A percentile compares a stretch with the other conserved stretches of the same genome.
phyloP scores from a whole-genome alignment of 805 yeast genomes.

The Candida maesae region DNA sequence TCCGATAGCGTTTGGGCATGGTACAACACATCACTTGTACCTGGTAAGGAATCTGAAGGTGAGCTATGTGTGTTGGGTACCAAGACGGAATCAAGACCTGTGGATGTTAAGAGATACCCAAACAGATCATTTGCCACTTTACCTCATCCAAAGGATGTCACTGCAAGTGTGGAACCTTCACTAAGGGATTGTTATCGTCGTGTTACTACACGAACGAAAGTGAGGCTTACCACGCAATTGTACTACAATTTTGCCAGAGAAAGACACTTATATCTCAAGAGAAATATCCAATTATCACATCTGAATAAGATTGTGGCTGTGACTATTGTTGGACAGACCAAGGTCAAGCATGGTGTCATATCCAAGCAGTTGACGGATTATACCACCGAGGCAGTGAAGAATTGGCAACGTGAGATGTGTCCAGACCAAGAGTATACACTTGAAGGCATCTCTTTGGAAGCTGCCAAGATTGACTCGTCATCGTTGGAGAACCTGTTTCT shows the following conservation, averaged over 20 bases:
- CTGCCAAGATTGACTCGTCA: slow-evolving; percentile 28
- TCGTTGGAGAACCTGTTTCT: slow-evolving; percentile 41
- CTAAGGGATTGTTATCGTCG: slow-evolving; percentile 26
- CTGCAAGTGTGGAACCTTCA: slow-evolving; percentile 20
- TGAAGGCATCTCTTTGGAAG: slow-evolving; percentile 32
- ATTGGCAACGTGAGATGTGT: slow-evolving; percentile 12
- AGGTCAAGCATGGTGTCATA: slow-evolving; percentile 12
- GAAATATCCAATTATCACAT: slow-evolving; percentile 15
- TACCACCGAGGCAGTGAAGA: slow-evolving; percentile 29
- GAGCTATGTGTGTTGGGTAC: slow-evolving; percentile 23
- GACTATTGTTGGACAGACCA: slow-evolving; percentile 31
- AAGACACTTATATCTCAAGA: slow-evolving; percentile 34
- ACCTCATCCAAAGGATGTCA: neutral
- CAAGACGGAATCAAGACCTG: slow-evolving; percentile 21
- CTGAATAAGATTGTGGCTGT: slow-evolving; percentile 28
- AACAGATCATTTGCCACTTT: neutral
- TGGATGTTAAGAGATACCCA: slow-evolving; percentile 21
- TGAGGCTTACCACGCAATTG: slow-evolving; percentile 32
- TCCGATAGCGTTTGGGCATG: slow-evolving; percentile 26
- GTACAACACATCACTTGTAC: slow-evolving; percentile 18
- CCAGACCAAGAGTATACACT: slow-evolving; percentile 12
- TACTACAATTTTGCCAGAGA: slow-evolving; percentile 36
- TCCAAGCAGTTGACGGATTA: slow-evolving; percentile 25
- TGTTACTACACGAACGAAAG: slow-evolving; percentile 31
- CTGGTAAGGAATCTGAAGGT: slow-evolving; percentile 13